Conservation (phyloP, 768 basidiomycete genomes). For the Auriscalpium orientale region DNA sequence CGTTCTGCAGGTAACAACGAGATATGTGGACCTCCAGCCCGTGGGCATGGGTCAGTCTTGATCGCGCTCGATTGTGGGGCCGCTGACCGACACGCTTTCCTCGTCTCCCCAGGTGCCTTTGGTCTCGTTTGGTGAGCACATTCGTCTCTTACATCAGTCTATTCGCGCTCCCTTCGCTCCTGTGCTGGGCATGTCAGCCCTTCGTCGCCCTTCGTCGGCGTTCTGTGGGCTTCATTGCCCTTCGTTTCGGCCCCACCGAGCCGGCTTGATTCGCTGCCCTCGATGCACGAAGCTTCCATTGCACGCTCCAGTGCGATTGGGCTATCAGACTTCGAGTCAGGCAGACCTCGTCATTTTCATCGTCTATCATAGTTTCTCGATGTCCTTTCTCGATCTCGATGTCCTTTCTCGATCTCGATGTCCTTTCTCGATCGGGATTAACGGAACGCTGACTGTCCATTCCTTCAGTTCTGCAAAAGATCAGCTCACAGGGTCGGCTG, state of each 20-base stretch:
- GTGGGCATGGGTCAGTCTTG: constrained; percentile 89
- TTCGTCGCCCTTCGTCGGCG: not conserved
- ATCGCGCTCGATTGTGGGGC: constrained; percentile 1
- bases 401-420: too few relatives aligned
- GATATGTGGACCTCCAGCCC: constrained; percentile 98
- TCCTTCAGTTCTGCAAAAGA: constrained; percentile 78
- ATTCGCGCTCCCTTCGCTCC: not conserved
- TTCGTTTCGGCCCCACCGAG: not conserved
- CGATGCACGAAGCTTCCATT: too few relatives aligned
- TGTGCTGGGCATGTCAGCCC: not conserved
- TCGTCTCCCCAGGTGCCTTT: constrained; percentile 64
- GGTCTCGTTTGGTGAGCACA: constrained; percentile 84
- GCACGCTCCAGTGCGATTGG: too few relatives aligned
- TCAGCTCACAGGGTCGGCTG: constrained; percentile 87
- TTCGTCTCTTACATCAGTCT: constrained; percentile 1
- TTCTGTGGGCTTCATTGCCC: not conserved
- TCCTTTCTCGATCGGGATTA: too few relatives aligned
- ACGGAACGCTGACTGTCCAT: not conserved
- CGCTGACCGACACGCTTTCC: not conserved
- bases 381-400: too few relatives aligned
- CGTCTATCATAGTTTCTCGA: too few relatives aligned
- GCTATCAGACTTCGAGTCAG: too few relatives aligned
- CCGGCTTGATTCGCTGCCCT: not conserved
- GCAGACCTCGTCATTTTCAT: too few relatives aligned
- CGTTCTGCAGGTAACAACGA: constrained; percentile 77